Base-by-base conservation (phyloP, 768 basidiomycete species). In the Tremella fuciformis region DNA sequence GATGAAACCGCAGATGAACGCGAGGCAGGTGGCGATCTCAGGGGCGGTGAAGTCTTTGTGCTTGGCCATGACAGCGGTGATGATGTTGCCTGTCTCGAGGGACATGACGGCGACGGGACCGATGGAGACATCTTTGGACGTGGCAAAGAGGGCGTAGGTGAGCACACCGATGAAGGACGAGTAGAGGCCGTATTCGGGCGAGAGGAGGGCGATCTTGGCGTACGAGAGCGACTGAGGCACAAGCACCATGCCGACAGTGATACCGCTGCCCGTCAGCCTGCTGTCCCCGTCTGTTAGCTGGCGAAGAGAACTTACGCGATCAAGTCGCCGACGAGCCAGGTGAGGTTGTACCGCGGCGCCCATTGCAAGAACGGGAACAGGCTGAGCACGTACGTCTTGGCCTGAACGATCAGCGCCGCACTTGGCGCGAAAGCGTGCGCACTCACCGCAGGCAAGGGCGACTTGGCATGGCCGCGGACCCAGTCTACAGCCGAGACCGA, bases 61-160 rank as follows among this genome's bases (percentile, higher is more conserved):
- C 50, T 76, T 58, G 0, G 53, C 61, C 44, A 86, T 69, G 53
- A 96, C 84, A 37, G 82, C 76, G 13, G 81, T 79, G 72, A 97
- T 88, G 63, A 97, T 85, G 74, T 89, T 85, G 8, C 89, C 83
- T 8, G 77, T 84, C 18, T 88, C 88, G 51, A 96, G 82, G 1
- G 91, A 93, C 92, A 99, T 96, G 74, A 99, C 94, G 8, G 96
- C 94, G 66, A 98, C 94, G 1, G 96, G 96, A 50, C 96, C 96
- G 66, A 99, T 98, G n/a, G 91, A 93, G 41, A 99, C 89, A 80
- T 99, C 96, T 77, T 97, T 97, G 25, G 90, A 90, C 0, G 96
- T 98, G 21, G 92, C 94, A 72, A 98, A 97, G 79, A 96, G 74
- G 50, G 76, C 73, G 62, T 77, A 77, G 42, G 69, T 70, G 50